A percentile compares a stretch with the other conserved stretches of the same genome.
These are phyloP conservation scores for Citrus mangshanensis DNA, from an alignment of 345 rosid genomes.

Conservation along the genomic window DNA sequence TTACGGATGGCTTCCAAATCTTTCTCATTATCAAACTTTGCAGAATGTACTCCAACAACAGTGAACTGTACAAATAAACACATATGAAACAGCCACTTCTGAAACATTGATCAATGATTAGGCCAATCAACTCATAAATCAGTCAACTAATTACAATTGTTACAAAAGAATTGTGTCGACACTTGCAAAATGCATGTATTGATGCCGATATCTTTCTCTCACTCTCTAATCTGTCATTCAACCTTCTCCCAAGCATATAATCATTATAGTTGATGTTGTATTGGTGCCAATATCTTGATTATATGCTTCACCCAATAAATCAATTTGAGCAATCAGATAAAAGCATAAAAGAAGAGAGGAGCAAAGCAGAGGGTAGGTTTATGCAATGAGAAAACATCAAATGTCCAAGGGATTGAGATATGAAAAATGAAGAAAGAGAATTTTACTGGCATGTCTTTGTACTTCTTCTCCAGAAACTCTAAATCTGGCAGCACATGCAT, in stretches of 20 bases:
- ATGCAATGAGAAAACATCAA: background rate
- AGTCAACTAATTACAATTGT: background rate
- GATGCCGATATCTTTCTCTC: background rate
- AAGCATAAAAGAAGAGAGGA: background rate
- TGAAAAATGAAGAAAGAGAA: conserved; percentile 16
- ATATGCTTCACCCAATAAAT: background rate
- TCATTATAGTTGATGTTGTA: background rate
- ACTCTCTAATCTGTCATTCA: background rate
- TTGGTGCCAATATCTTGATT: no score
- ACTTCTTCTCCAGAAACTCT: conserved; percentile 83
- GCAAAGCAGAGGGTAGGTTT: background rate
- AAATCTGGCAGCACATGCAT: conserved; percentile 94
- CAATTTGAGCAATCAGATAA: conserved; percentile 1
- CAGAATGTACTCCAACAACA: conserved; percentile 96
- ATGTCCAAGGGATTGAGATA: conserved; percentile 2
- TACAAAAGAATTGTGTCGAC: background rate
- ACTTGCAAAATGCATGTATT: background rate
- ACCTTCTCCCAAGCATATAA: background rate
- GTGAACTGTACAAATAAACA: conserved; percentile 51
- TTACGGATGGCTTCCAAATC: conserved; percentile 91
- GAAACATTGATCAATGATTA: background rate
- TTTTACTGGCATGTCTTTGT: conserved; percentile 77
- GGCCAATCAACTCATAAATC: background rate
- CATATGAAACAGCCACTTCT: background rate
- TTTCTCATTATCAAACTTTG: conserved; percentile 95